Base-by-base conservation (phyloP, 2,329 filamentous ascomycete species). In the Cryphonectria parasitica region DNA sequence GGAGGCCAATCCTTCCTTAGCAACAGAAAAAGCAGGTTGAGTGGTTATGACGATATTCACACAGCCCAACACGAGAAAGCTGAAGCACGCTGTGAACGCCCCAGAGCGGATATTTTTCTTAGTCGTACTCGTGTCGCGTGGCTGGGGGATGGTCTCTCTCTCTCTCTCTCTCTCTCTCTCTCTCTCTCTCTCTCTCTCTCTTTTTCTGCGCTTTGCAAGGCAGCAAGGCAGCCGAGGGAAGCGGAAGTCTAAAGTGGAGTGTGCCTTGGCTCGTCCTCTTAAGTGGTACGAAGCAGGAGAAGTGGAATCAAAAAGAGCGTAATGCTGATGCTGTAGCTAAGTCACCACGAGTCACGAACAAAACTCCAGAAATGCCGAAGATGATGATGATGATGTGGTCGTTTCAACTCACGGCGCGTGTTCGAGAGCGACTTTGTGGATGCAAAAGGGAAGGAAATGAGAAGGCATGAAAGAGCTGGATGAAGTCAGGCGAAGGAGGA, bases 141-240 rank as follows among this genome's bases (percentile, higher is more conserved):
- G 69, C 69, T 70, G 66, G 68, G 69, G 61, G 68, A 70, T 66
- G 54, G 28, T 7, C 61, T 41, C 65, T 63, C 28, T 39, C 6
- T 45, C 17, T 45, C 43, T n/a, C n/a, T n/a, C n/a, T n/a, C 65
- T 63, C 28, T 39, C 6, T 45, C 17, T 45, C 43, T 7, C 61
- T 41, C 65, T 63, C 28, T 39, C 6, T 45, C 17, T 45, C 43
- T n/a, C n/a, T n/a, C n/a, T n/a, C n/a, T 49, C 17, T 49, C 5
- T 22, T 3, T 49, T 28, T 69, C 49, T 64, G 61, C 36, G 49
- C 67, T 31, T 39, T 61, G 52, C 56, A 67, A 64, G 31, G 36
- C 64, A 67, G n/a, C n/a, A n/a, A n/a, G 43, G 36, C 64, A 67
- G 34, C 43, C 63, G 60, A 36, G 56, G 45, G 67, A 64, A 60